Evolutionary conservation across 805 yeast genomes (phyloP).

Genomic region (Nakazawaea peltata): DNA sequence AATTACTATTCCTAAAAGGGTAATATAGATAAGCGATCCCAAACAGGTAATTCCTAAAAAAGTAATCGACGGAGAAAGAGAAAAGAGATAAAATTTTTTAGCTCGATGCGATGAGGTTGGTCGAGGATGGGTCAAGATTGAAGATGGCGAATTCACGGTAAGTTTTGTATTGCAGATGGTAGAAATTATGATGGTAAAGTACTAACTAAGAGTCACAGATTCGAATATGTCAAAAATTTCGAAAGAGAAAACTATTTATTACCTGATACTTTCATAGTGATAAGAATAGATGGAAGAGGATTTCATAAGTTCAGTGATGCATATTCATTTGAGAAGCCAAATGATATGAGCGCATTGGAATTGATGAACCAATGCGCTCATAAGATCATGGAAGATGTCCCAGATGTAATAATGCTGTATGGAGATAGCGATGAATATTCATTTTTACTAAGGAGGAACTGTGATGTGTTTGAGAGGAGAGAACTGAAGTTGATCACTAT

Average conservation of each 20-base stretch:
- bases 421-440: conserved; percentile 97
- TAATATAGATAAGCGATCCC: neutral
- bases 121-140: too few species aligned
- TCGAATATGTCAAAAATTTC: conserved; percentile 76
- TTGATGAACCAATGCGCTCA: conserved; percentile 80
- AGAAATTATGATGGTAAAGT: too few species aligned
- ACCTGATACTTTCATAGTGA: conserved; percentile 74
- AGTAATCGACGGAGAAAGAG: neutral
- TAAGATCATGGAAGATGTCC: conserved; percentile 51
- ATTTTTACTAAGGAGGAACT: conserved; percentile 57
- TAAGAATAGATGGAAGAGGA: conserved; percentile 89
- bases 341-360: conserved; percentile 66
- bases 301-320: conserved; percentile 76
- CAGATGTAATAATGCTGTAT: conserved; percentile 74
- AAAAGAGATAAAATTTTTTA: neutral
- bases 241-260: conserved; percentile 68
- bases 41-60: neutral
- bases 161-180: too few species aligned
- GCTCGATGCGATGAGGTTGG: neutral
- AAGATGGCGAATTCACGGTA: conserved; percentile 9
- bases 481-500: conserved; percentile 75
- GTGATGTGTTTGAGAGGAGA: conserved; percentile 75
- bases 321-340: conserved; percentile 81
- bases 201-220: conserved; percentile 2
- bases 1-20: neutral